These are phyloP conservation scores for Geotrichum citri-aurantii DNA, from an alignment of 1,139 yeast genomes.

Conservation along the genomic window DNA sequence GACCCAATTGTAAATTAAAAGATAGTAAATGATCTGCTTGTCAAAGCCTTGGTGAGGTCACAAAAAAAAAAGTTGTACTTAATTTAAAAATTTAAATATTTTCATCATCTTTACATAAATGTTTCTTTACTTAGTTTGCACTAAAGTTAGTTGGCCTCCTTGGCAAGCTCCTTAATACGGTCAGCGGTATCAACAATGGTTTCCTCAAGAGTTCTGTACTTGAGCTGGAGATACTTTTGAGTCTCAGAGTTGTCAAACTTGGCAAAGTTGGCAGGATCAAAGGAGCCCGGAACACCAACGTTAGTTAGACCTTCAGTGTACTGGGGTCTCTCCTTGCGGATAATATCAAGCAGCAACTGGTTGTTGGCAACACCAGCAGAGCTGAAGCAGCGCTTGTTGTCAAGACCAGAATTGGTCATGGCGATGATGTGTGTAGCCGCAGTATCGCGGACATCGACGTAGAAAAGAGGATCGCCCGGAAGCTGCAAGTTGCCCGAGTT, in stretches of 20 bases:
- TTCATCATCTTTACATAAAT: neutral
- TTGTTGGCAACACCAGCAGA: conserved; percentile 32
- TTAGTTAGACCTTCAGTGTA: neutral
- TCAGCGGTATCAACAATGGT: conserved; percentile 22
- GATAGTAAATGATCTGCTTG: too few species aligned
- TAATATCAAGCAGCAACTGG: conserved; percentile 35
- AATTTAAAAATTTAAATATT: neutral
- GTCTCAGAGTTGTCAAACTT: conserved; percentile 22
- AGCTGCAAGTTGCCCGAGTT: neutral
- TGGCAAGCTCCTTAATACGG: conserved; percentile 19
- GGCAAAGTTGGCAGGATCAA: conserved; percentile 1
- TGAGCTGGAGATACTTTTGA: conserved; percentile 21
- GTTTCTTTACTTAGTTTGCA: neutral
- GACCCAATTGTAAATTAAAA: neutral
- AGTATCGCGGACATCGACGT: conserved; percentile 17
- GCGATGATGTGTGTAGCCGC: conserved; percentile 20
- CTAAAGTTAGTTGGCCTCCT: neutral
- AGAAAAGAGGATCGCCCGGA: conserved; percentile 1
- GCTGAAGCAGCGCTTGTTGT: conserved; percentile 40
- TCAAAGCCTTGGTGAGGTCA: too few species aligned
- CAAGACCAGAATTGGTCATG: conserved; percentile 24
- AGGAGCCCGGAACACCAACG: conserved; percentile 5
- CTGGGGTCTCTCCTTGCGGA: conserved; percentile 27
- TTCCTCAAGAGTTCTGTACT: conserved; percentile 25
- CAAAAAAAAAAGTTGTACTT: neutral